Evolutionary conservation across 2,329 filamentous ascomycete species (phyloP), one percentile per base, ranked within the genome.

Genomic region (Talaromyces sp.): DNA sequence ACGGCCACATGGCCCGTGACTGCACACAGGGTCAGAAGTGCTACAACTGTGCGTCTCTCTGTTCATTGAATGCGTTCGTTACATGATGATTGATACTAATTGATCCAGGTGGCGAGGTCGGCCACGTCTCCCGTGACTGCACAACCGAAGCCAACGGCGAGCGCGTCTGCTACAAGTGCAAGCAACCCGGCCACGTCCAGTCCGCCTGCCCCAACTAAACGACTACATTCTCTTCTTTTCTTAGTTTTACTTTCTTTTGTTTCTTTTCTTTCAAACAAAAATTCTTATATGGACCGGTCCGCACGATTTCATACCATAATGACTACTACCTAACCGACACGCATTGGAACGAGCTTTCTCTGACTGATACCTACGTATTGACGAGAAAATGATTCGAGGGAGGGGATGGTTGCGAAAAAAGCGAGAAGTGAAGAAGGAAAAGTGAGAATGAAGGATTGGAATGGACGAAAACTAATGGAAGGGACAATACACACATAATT

Each of bases 21-120:
- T 99, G 95, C 83, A 96, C 94, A 74, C 96, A 98, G 81, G 95
- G 95, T 75, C 94, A 96, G 86, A 98, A 98, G 86, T 99, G 95
- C 90, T 99, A 98, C 89, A 97, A 97, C 88, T 98, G 95, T 88
- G 77, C 77, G 85, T 43, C 45, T 45, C 52, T 39, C 25, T 9
- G 27, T 41, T 25, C 49, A 33, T 59, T 22, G 19, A 31, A 31
- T 31, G 27, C 27, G 13, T 27, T 31, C 6, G 15, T 25, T 11
- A 31, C 5, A 6, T 9, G 27, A 17, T 9, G 13, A 9, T 47
- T 22, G 9, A 13, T 37, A 56, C 70, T 66, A 31, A 66, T 31
- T 25, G 13, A 1, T 4, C 49, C 69, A 88, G 86, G 87, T 73
- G 88, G 88, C 73, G 93, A 97, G 84, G 90, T 94, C 73, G 94